Evolutionary conservation across 805 yeast genomes (phyloP), one percentile per base, ranked within the genome.

Genomic region (Kuraishia hungarica): DNA sequence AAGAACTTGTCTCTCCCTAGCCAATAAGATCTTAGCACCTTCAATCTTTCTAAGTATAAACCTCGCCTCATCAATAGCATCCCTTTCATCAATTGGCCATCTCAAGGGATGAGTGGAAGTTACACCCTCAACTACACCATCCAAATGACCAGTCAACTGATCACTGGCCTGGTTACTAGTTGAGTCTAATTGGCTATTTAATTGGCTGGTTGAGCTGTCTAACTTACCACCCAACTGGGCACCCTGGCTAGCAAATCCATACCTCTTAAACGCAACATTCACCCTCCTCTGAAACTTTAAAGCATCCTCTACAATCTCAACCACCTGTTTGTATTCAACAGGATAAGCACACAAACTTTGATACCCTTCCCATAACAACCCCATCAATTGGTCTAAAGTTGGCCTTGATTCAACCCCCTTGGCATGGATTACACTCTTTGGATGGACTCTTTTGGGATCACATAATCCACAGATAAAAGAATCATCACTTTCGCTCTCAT

Each of bases 391-490:
- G n/a, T 50, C 51, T 23, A 50, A 22, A 10, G 26, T 50, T 2
- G 51, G 51, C 19, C 43, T n/a, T 39, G 19, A 24, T 15, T 50
- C 29, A 8, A 50, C 21, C 20, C 2, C 21, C 20, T 13, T 4
- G n/a, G 22, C 13, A 19, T 50, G 51, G 17, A n/a, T 26, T 7
- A 17, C 22, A 10, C 39, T 50, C 43, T 35, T 35, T 35, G 8
- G 43, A 13, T 35, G 43, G 17, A 54, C 54, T 20, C 46, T 23
- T 2, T 59, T 64, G 56, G 64, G 65, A 61, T 79, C 80, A 65
- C 89, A 84, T 23, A 82, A 60, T 1, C 85, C 78, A 67, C 89
- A 84, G 15, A 75, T 66, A 59, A 76, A 84, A 11, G 66, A 67
- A n/a, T 67, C 72, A 39, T 71, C 66, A 2, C 59, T 61, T 19